Evolutionary conservation across 768 basidiomycete genomes (phyloP).

Genomic region (Trichaptum fuscoviolaceum): DNA sequence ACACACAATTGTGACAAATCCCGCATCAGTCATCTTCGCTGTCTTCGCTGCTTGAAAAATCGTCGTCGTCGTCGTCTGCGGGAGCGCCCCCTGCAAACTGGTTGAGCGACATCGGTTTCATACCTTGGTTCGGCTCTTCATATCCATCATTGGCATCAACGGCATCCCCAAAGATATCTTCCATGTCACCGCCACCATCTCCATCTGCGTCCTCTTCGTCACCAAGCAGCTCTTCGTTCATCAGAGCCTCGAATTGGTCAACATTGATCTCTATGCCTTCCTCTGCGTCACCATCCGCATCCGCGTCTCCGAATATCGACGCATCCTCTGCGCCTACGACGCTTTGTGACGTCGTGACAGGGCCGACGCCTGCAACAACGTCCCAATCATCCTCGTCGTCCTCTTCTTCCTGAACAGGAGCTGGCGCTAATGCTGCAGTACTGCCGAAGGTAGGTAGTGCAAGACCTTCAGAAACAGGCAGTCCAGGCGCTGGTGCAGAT

Average conservation of each 20-base stretch:
- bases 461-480: conserved; percentile 11
- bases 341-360: conserved; percentile 15
- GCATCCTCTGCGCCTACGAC: conserved; percentile 23
- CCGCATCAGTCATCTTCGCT: conserved; percentile 49
- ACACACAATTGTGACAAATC: neutral
- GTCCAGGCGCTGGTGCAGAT: conserved; percentile 14
- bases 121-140: conserved; percentile 17
- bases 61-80: conserved; percentile 37
- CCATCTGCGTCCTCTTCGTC: conserved; percentile 11
- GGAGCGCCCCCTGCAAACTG: conserved; percentile 38
- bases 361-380: conserved; percentile 25
- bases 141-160: conserved; percentile 3
- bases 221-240: conserved; percentile 26
- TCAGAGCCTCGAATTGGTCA: conserved; percentile 30
- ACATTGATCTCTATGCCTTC: conserved; percentile 29
- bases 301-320: conserved; percentile 28
- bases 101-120: conserved; percentile 44
- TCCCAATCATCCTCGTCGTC: conserved; percentile 55
- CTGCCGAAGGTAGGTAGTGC: conserved; percentile 8
- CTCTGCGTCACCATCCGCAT: conserved; percentile 15
- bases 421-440: conserved; percentile 7
- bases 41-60: conserved; percentile 49
- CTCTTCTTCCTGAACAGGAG: conserved; percentile 25
- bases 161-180: conserved; percentile 45
- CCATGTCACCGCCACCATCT: conserved; percentile 33